Conservation (phyloP, 2,329 filamentous ascomycete species). For the Stagonosporopsis vannaccii region DNA sequence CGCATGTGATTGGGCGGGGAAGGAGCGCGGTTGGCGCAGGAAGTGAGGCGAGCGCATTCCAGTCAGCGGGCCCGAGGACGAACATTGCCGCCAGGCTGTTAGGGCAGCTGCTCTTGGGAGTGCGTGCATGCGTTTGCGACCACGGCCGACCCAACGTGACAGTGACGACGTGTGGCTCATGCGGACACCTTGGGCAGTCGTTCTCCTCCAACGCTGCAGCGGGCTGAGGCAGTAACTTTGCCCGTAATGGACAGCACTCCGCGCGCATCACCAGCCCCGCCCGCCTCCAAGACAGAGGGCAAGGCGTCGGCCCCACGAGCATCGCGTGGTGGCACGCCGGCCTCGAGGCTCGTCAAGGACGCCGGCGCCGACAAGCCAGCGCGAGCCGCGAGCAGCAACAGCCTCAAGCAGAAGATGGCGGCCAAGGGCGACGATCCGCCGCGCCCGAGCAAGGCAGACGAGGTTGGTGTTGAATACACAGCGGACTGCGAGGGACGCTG, state of each 20-base stretch:
- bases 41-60: constrained; percentile 14
- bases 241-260: constrained; percentile 37
- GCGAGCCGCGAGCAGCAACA: constrained; percentile 48
- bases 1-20: constrained; percentile 8
- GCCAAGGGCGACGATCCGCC: constrained; percentile 44
- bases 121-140: constrained; percentile 20
- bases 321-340: constrained; percentile 37
- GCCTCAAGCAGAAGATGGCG: constrained; percentile 48
- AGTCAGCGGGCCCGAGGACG: constrained; percentile 6
- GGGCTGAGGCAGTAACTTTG: constrained; percentile 21
- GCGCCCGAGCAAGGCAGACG: constrained; percentile 45
- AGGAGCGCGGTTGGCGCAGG: constrained; percentile 11
- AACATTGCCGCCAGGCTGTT: constrained; percentile 1
- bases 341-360: constrained; percentile 41
- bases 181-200: constrained; percentile 26
- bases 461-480: constrained; percentile 34
- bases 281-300: constrained; percentile 31
- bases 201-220: constrained; percentile 21
- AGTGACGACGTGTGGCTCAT: constrained; percentile 27
- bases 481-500: constrained; percentile 23
- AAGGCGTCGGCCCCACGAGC: constrained; percentile 40
- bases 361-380: constrained; percentile 24
- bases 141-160: constrained; percentile 23
- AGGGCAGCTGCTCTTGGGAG: constrained; percentile 13
- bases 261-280: constrained; percentile 43